A percentile compares a stretch with the other conserved stretches of the same genome.
Evolutionary conservation across 2,329 filamentous ascomycete genomes (phyloP).

Genomic region (Scedosporium apiospermum): DNA sequence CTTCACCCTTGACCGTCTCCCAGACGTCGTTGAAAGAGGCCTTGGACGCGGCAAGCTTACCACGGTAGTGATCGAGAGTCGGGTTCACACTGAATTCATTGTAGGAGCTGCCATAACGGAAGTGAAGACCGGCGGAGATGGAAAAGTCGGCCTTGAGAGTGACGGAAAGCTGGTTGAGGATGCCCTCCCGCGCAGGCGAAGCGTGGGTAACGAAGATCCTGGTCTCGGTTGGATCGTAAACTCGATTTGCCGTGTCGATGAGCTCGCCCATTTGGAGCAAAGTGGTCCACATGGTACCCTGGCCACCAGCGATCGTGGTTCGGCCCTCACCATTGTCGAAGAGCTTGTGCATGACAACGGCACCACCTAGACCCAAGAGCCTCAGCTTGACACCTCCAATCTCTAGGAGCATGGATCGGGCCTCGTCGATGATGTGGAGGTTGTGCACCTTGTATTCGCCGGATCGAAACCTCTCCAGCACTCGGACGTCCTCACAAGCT

Average conservation of each 20-base stretch:
- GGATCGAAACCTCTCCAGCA: slow-evolving; percentile 93
- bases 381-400: slow-evolving; percentile 93
- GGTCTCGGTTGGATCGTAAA: slow-evolving; percentile 97
- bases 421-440: slow-evolving; percentile 96
- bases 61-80: slow-evolving; percentile 93
- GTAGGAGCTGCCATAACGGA: slow-evolving; percentile 97
- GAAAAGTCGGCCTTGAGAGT: slow-evolving; percentile 98
- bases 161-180: slow-evolving; percentile 94
- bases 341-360: slow-evolving; percentile 98
- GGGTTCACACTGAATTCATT: slow-evolving; percentile 99
- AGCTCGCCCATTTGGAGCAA: slow-evolving; percentile 96
- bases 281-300: slow-evolving; percentile 99
- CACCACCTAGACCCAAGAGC: slow-evolving; percentile 84
- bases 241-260: slow-evolving; percentile 93
- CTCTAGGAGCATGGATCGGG: slow-evolving; percentile 89
- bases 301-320: slow-evolving; percentile 94
- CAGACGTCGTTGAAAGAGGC: slow-evolving; percentile 98
- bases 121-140: slow-evolving; percentile 92
- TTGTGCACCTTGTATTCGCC: slow-evolving; percentile 97
- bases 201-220: slow-evolving; percentile 95
- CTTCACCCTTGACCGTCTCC: slow-evolving; percentile 95
- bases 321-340: slow-evolving; percentile 98
- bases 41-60: slow-evolving; percentile 95
- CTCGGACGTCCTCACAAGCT: slow-evolving; percentile 94
- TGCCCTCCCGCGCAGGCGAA: slow-evolving; percentile 89